phyloP scores from a whole-genome alignment of 257 asterid genomes.

The Przewalskia tangutica region DNA sequence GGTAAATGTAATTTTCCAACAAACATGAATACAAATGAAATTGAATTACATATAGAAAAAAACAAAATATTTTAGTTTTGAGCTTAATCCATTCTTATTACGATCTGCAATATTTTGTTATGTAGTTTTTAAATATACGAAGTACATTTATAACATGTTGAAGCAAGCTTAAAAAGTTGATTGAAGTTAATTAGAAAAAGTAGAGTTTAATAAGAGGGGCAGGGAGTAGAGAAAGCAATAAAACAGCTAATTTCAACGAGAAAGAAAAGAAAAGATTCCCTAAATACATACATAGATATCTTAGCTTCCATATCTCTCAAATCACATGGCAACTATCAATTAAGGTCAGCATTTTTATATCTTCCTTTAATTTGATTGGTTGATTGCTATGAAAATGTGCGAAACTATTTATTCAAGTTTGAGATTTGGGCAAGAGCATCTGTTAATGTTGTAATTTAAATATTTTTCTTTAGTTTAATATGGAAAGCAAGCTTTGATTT shows the following conservation, averaged over 20 bases:
- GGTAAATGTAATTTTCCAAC: background rate
- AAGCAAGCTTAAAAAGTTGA: background rate
- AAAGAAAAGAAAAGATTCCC: slow-evolving; percentile 4
- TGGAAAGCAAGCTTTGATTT: background rate
- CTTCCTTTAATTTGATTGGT: background rate
- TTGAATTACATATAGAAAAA: background rate
- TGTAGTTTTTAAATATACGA: background rate
- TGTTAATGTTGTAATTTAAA: background rate
- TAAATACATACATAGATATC: too few relatives aligned
- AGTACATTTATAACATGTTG: background rate
- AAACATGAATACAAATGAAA: background rate
- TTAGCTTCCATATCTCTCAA: background rate
- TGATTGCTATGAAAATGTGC: slow-evolving; percentile 14
- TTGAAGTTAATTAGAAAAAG: background rate
- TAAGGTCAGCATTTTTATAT: slow-evolving; percentile 29
- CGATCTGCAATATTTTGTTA: background rate
- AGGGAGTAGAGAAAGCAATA: slow-evolving; percentile 5
- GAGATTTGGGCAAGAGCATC: background rate
- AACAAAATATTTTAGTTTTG: background rate
- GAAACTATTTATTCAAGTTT: background rate
- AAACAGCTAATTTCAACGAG: slow-evolving; percentile 16
- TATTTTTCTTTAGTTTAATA: background rate
- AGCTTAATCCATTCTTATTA: background rate
- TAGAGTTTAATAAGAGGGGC: background rate
- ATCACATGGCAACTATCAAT: slow-evolving; percentile 37